phyloP scores from a whole-genome alignment of 2,329 filamentous ascomycete genomes.

The Penicillium hesseltinei region DNA sequence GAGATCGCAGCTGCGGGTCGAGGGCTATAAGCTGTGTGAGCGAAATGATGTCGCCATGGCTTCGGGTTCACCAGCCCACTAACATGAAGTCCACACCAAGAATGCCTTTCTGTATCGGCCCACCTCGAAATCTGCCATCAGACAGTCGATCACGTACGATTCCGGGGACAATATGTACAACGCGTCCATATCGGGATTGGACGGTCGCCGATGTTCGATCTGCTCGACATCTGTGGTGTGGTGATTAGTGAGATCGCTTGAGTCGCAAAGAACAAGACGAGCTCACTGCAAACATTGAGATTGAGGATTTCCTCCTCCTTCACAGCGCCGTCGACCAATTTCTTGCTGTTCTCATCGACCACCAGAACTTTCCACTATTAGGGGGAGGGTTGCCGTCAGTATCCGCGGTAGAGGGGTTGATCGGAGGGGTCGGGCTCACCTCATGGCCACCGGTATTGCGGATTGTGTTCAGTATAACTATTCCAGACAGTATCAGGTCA shows the following conservation, averaged over 20 bases:
- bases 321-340: conserved; percentile 84
- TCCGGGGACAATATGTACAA: conserved; percentile 87
- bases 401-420: conserved; percentile 25
- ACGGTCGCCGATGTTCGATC: conserved; percentile 80
- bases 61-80: conserved; percentile 28
- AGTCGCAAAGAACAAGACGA: not conserved
- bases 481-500: conserved; percentile 8
- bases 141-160: conserved; percentile 85
- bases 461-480: conserved; percentile 72
- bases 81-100: conserved; percentile 78
- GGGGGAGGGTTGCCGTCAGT: conserved; percentile 26
- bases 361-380: conserved; percentile 93
- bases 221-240: conserved; percentile 71
- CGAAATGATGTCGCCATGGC: conserved; percentile 4
- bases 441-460: conserved; percentile 77
- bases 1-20: conserved; percentile 66
- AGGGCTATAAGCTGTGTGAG: conserved; percentile 54
- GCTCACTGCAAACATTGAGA: conserved; percentile 88
- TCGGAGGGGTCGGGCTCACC: conserved; percentile 50
- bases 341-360: conserved; percentile 77
- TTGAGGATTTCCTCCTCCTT: conserved; percentile 97
- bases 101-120: conserved; percentile 75
- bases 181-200: conserved; percentile 88
- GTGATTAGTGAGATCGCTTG: conserved; percentile 8
- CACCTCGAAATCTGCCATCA: conserved; percentile 87